These are phyloP conservation scores for Cyclocybe aegerita DNA, from an alignment of 768 basidiomycete genomes.

Conservation along the genomic window DNA sequence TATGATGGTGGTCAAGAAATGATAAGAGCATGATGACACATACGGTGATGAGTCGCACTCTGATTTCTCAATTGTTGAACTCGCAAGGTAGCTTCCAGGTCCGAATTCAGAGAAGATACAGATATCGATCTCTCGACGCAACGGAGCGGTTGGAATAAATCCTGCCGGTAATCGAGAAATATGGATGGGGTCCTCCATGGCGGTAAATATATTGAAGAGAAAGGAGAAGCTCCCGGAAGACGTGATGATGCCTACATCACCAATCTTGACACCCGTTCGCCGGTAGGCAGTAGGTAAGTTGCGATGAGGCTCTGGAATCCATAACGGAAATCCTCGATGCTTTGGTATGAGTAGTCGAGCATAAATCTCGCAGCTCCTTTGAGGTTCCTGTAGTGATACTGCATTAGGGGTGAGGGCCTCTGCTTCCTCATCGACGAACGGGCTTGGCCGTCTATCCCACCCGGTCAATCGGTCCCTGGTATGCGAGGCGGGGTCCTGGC, in stretches of 20 bases:
- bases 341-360: constrained; percentile 8
- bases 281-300: constrained; percentile 8
- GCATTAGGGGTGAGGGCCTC: too few species aligned
- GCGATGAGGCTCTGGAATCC: constrained; percentile 9
- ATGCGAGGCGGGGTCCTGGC: too few species aligned
- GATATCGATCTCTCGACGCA: too few species aligned
- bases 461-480: too few species aligned
- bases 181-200: constrained; percentile 12
- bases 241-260: constrained; percentile 15
- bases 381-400: too few species aligned
- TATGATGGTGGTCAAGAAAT: too few species aligned
- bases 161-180: not conserved
- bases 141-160: too few species aligned
- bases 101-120: constrained; percentile 5
- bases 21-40: too few species aligned
- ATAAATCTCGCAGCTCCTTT: constrained; percentile 7
- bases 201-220: constrained; percentile 15
- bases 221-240: constrained; percentile 10
- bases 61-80: constrained; percentile 1
- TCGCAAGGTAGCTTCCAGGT: constrained; percentile 6
- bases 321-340: constrained; percentile 11
- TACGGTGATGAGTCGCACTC: not conserved
- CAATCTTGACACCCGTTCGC: constrained; percentile 10
- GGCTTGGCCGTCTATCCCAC: too few species aligned
- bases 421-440: too few species aligned